Evolutionary conservation across 1,284 basidiomycete genomes (phyloP).

Genomic region (Gomphus bonarii): DNA sequence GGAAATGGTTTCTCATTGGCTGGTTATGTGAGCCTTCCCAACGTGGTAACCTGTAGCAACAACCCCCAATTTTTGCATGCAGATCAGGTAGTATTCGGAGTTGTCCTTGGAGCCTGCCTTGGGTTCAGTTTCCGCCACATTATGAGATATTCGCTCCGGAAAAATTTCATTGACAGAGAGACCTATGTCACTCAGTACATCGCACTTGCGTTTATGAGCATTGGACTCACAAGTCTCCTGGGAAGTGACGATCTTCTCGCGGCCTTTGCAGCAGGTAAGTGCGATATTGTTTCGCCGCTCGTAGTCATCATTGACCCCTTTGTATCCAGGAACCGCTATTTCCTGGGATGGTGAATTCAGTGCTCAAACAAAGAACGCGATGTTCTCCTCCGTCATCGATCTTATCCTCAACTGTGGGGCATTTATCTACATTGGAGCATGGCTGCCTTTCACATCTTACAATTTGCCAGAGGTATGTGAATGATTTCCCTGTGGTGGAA

Average conservation of each 20-base stretch:
- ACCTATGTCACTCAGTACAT: constrained; percentile 90
- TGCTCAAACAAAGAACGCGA: constrained; percentile 70
- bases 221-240: constrained; percentile 69
- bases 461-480: constrained; percentile 5
- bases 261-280: constrained; percentile 80
- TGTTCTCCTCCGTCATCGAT: constrained; percentile 87
- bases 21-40: constrained; percentile 53
- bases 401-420: constrained; percentile 75
- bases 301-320: not conserved
- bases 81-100: constrained; percentile 86
- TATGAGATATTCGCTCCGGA: constrained; percentile 73
- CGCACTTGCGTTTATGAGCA: constrained; percentile 71
- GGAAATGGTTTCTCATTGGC: constrained; percentile 72
- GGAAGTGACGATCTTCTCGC: constrained; percentile 85
- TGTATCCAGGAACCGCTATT: constrained; percentile 59
- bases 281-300: not conserved
- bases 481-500: not conserved
- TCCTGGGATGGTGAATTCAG: constrained; percentile 95
- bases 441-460: constrained; percentile 26
- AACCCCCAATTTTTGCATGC: not conserved
- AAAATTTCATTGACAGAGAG: constrained; percentile 79
- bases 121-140: constrained; percentile 70
- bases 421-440: constrained; percentile 88
- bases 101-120: constrained; percentile 64
- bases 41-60: not conserved